These are phyloP conservation scores for Paraconiothyrium brasiliense DNA, from an alignment of 2,329 filamentous ascomycete genomes.

Conservation along the genomic window DNA sequence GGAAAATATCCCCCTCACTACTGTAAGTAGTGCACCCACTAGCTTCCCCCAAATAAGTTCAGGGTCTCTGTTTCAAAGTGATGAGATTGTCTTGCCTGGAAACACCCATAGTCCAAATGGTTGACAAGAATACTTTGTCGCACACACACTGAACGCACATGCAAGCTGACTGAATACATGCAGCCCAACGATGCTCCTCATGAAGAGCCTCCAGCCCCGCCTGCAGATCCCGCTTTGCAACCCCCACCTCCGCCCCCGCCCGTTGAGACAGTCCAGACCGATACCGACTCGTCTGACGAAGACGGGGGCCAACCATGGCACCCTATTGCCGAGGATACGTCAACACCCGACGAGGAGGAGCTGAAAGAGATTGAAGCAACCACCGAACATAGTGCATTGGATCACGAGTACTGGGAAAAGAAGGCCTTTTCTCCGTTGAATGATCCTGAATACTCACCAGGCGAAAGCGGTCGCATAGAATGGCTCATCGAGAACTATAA, in stretches of 20 bases:
- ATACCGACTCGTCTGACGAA: slow-evolving; percentile 48
- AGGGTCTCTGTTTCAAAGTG: neutral
- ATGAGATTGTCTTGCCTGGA: neutral
- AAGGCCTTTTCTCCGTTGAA: slow-evolving; percentile 65
- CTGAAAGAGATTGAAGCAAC: slow-evolving; percentile 64
- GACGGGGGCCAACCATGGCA: slow-evolving; percentile 58
- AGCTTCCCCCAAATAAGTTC: neutral
- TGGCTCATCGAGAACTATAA: slow-evolving; percentile 68
- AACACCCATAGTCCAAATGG: neutral
- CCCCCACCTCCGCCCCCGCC: slow-evolving; percentile 47
- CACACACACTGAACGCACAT: neutral
- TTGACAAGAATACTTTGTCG: neutral
- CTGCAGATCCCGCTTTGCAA: slow-evolving; percentile 32
- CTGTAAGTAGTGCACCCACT: neutral
- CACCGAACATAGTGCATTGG: slow-evolving; percentile 63
- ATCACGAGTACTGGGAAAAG: slow-evolving; percentile 68
- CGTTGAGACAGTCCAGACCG: slow-evolving; percentile 38
- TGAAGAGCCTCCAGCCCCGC: slow-evolving; percentile 32
- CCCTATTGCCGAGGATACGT: slow-evolving; percentile 65
- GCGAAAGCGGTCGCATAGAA: slow-evolving; percentile 64
- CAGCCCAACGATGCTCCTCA: slow-evolving; percentile 28
- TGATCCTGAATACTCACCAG: slow-evolving; percentile 65
- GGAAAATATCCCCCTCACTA: neutral
- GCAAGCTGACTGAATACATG: slow-evolving; percentile 26
- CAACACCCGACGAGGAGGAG: slow-evolving; percentile 65